Base-by-base conservation (phyloP, 345 rosid species). In the Carallia brachiata region DNA sequence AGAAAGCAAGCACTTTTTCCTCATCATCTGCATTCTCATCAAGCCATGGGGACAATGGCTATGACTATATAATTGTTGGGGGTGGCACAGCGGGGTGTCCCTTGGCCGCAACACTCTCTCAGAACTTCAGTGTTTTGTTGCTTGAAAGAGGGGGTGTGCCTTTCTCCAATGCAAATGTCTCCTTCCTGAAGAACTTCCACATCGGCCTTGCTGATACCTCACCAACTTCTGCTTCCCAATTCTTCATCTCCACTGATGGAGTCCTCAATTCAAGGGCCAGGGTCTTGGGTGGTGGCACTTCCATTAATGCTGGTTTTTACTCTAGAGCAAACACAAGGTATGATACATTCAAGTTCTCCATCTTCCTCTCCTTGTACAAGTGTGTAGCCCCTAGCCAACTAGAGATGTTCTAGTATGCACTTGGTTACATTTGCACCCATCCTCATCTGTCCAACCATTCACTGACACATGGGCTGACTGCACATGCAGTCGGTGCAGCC, bases 1-100 rank as follows among this genome's bases (percentile, higher is more conserved):
- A 78, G 70, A 75, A 76, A 71, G 97, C 99, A n/a, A 95, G 99
- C 79, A 62, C 89, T 39, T 95, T 88, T 72, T 72, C 91, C 6
- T 61, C 91, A 4, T 79, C 93, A 0, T 81, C 97, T 13, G 85
- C 90, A 31, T 84, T 66, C 48, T 81, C 94, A 71, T 74, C 89
- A 44, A 81, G 39, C 37, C 74, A 82, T n/a, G 73, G 75, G n/a
- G 89, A 70, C 32, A 70, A 61, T 1, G 72, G 65, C 2, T 95
- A 82, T 61, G 99, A 95, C 71, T 95, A 95, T 82, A 90, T 95
- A 75, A 70, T 95, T 12, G 88, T 90, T 15, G 99, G 99, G 4
- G 99, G 99, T 0, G 99, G 99, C 61, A 89, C 99, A 34, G 99
- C 99, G 0, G 99, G 97, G 18, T 95, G 99, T 47, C 99, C 99